Conservation (phyloP, 1,284 basidiomycete species). For the Cryptococcus wingfieldii region DNA sequence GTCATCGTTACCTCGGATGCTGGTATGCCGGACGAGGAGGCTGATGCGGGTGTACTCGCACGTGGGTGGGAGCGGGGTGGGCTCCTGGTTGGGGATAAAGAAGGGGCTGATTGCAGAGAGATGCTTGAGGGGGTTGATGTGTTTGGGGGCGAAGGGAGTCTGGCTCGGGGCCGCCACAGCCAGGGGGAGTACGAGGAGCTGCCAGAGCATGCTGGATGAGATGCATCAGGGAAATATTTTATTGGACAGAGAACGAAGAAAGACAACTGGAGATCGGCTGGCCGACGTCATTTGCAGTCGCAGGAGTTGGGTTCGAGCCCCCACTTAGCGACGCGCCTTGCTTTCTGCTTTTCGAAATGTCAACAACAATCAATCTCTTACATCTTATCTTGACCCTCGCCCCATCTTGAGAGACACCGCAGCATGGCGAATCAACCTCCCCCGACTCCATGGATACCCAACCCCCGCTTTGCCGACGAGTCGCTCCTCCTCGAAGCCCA, state of each 20-base stretch:
- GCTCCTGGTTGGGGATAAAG: constrained; percentile 36
- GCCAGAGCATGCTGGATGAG: too few relatives aligned
- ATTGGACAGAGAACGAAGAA: too few relatives aligned
- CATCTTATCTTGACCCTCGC: too few relatives aligned
- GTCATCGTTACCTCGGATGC: constrained; percentile 51
- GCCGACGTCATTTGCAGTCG: too few relatives aligned
- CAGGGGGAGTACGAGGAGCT: background rate
- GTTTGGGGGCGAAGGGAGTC: background rate
- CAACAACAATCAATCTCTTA: too few relatives aligned
- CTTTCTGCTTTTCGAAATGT: too few relatives aligned
- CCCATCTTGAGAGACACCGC: background rate
- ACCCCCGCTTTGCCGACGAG: constrained; percentile 11
- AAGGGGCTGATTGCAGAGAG: constrained; percentile 47
- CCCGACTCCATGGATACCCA: constrained; percentile 14
- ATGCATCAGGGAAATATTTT: too few relatives aligned
- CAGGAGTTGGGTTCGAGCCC: too few relatives aligned
- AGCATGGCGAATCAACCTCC: constrained; percentile 4
- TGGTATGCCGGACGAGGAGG: constrained; percentile 45
- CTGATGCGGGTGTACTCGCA: constrained; percentile 35
- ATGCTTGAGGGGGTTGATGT: constrained; percentile 24
- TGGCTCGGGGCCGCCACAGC: background rate
- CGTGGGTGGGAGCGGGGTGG: constrained; percentile 31
- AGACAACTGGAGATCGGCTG: too few relatives aligned
- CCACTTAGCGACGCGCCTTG: too few relatives aligned
- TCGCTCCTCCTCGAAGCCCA: constrained; percentile 11